Evolutionary conservation across 2,329 filamentous ascomycete species (phyloP).

Genomic region (Clonostachys sp.): DNA sequence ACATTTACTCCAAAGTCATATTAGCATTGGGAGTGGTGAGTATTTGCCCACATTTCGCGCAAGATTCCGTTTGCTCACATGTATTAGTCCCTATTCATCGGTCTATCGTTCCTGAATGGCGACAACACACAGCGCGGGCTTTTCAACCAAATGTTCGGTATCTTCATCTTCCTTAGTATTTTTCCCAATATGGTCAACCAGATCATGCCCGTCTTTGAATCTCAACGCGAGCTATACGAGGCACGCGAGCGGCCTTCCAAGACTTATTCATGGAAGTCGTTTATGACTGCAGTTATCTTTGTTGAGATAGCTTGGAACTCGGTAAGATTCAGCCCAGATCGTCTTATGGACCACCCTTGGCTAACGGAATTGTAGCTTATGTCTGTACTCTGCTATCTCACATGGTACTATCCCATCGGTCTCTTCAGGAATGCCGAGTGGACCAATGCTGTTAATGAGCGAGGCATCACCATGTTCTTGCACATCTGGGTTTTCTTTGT

Average conservation of each 20-base stretch:
- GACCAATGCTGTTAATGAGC: constrained; percentile 35
- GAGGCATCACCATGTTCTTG: constrained; percentile 59
- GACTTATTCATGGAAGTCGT: constrained; percentile 64
- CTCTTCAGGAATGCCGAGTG: constrained; percentile 53
- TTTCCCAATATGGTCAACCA: constrained; percentile 63
- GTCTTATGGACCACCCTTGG: not conserved
- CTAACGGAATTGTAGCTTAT: not conserved
- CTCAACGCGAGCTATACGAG: constrained; percentile 66
- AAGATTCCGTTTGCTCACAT: constrained; percentile 50
- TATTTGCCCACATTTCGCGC: constrained; percentile 33
- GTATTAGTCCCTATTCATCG: constrained; percentile 57
- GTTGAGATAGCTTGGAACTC: constrained; percentile 8
- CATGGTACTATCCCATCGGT: constrained; percentile 66
- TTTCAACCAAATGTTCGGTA: constrained; percentile 67
- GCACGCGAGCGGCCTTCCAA: constrained; percentile 63
- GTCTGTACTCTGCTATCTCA: constrained; percentile 57
- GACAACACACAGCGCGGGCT: constrained; percentile 59
- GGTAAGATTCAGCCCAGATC: not conserved
- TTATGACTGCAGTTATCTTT: constrained; percentile 44
- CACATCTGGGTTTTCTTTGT: constrained; percentile 60
- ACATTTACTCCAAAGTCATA: constrained; percentile 64
- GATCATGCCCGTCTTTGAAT: constrained; percentile 67
- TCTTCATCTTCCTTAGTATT: constrained; percentile 69
- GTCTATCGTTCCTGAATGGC: constrained; percentile 62
- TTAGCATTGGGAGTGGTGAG: constrained; percentile 35